A percentile compares a stretch with the other conserved stretches of the same genome.
Evolutionary conservation across 495 filamentous ascomycete species (phyloP).

Genomic region (Penicillium bovifimosum): DNA sequence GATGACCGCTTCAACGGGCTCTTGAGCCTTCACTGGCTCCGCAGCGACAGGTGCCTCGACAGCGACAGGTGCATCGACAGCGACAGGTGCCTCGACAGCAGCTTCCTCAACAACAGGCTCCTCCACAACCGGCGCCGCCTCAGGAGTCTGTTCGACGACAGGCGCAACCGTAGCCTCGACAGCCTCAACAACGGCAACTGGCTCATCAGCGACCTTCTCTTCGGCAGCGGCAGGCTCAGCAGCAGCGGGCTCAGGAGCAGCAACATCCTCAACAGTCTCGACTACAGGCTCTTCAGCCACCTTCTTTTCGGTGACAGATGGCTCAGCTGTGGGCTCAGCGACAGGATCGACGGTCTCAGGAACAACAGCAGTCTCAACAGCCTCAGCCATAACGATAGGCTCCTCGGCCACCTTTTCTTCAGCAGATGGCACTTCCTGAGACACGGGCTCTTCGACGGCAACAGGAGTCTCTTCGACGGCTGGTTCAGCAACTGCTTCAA

Average conservation of each 20-base stretch:
- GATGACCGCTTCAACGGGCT: not conserved
- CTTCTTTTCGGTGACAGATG: not conserved
- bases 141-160: not conserved
- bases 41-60: slow-evolving; percentile 3
- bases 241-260: not conserved
- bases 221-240: not conserved
- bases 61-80: slow-evolving; percentile 3
- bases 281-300: not conserved
- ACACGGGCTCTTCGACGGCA: not conserved
- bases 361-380: not conserved
- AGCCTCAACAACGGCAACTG: not conserved
- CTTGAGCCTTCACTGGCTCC: not conserved
- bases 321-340: slow-evolving; percentile 4
- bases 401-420: slow-evolving; percentile 3
- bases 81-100: not conserved
- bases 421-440: not conserved
- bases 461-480: slow-evolving; percentile 4
- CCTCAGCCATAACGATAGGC: slow-evolving; percentile 1
- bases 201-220: not conserved
- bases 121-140: not conserved
- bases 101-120: not conserved
- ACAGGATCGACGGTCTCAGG: not conserved
- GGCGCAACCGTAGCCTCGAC: not conserved
- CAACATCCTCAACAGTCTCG: not conserved
- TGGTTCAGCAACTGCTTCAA: not conserved